Evolutionary conservation across 1,284 basidiomycete species (phyloP).

Genomic region (Ustilago nuda): DNA sequence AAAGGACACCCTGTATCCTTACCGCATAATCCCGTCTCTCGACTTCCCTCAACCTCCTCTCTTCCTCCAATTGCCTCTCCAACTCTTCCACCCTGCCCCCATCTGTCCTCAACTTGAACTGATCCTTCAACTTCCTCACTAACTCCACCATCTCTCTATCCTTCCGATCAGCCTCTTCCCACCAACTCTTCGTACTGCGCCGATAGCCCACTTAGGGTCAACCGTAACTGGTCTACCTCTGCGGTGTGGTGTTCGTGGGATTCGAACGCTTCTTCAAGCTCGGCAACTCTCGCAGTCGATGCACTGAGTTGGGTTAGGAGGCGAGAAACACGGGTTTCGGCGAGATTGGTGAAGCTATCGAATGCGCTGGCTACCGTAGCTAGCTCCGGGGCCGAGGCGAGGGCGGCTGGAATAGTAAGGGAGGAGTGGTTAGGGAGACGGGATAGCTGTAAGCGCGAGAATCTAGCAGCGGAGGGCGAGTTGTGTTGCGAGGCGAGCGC

Average conservation of each 20-base stretch:
- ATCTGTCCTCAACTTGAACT: not conserved
- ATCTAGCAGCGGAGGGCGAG: slow-evolving; percentile 33
- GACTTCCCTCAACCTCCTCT: slow-evolving; percentile 25
- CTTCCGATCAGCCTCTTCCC: slow-evolving; percentile 16
- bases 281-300: slow-evolving; percentile 15
- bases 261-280: slow-evolving; percentile 24
- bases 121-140: slow-evolving; percentile 11
- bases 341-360: slow-evolving; percentile 16
- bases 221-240: slow-evolving; percentile 23
- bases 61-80: slow-evolving; percentile 26
- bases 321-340: slow-evolving; percentile 21
- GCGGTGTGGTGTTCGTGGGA: slow-evolving; percentile 3
- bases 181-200: slow-evolving; percentile 30
- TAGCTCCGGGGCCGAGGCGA: slow-evolving; percentile 6
- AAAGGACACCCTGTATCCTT: slow-evolving; percentile 21
- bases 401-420: not conserved
- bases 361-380: slow-evolving; percentile 15
- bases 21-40: slow-evolving; percentile 42
- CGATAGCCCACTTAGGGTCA: slow-evolving; percentile 9
- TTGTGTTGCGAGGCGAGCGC: slow-evolving; percentile 3
- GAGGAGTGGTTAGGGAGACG: not conserved
- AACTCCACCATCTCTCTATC: slow-evolving; percentile 19
- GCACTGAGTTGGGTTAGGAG: slow-evolving; percentile 26
- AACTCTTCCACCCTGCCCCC: slow-evolving; percentile 3
- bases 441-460: slow-evolving; percentile 27